Evolutionary conservation across 2,329 filamentous ascomycete genomes (phyloP).

Genomic region (Pestalotiopsis sp.): DNA sequence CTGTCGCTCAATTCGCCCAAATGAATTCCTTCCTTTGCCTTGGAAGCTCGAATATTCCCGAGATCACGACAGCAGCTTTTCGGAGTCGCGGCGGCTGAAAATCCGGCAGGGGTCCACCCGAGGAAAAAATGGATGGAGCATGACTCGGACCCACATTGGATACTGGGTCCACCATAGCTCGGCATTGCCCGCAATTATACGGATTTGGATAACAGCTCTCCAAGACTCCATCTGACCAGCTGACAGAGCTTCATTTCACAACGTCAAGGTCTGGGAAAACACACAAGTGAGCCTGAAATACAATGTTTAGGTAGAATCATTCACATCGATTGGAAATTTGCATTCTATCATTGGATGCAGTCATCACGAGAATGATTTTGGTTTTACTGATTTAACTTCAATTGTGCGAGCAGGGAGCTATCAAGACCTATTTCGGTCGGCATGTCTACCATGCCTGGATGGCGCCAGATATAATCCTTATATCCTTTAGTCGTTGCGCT

Average conservation of each 20-base stretch:
- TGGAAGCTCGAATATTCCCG: constrained; percentile 1
- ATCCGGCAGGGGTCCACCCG: constrained; percentile 4
- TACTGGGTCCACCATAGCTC: not conserved
- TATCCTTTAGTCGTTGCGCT: constrained; percentile 12
- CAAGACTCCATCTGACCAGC: not conserved
- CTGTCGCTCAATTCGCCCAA: not conserved
- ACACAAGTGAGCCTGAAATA: not conserved
- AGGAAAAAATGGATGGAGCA: not conserved
- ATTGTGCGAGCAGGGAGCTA: not conserved
- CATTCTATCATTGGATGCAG: not conserved
- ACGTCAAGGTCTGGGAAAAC: not conserved
- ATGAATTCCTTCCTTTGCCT: not conserved
- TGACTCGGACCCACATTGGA: not conserved
- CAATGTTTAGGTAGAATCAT: not conserved
- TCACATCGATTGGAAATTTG: not conserved
- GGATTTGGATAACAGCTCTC: not conserved
- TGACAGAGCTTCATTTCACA: not conserved
- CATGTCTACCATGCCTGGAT: constrained; percentile 16
- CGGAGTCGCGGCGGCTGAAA: constrained; percentile 15
- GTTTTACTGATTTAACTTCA: constrained; percentile 13
- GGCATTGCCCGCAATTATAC: not conserved
- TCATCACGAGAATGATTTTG: not conserved
- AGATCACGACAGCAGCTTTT: constrained; percentile 10
- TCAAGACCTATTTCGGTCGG: constrained; percentile 18
- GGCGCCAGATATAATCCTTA: constrained; percentile 19